Percentiles rank a stretch among this genome's conserved stretches.
Evolutionary conservation across 192 early-diverging fungal species (phyloP).

Genomic region (Entomortierella chlamydospora): DNA sequence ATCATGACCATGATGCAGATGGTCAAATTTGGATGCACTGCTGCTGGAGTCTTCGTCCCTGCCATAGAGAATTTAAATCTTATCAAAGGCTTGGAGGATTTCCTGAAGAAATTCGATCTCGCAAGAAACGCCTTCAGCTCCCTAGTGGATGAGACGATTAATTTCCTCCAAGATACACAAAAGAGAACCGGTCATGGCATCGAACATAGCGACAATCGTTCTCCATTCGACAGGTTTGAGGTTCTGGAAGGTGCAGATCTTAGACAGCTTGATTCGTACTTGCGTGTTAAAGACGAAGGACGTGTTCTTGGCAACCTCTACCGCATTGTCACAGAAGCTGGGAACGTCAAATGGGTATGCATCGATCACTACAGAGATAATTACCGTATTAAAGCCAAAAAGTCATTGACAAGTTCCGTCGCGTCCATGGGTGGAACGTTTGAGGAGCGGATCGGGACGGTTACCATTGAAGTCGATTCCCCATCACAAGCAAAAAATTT

Average conservation of each 20-base stretch:
- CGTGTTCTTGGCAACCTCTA: conserved; percentile 17
- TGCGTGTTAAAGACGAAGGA: neutral
- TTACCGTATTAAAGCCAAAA: neutral
- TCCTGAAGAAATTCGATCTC: neutral
- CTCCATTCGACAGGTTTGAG: neutral
- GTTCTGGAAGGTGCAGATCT: conserved; percentile 25
- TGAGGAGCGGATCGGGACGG: neutral
- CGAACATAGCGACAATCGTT: neutral
- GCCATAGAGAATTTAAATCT: neutral
- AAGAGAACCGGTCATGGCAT: neutral
- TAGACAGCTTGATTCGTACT: conserved; percentile 3
- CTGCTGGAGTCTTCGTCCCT: conserved; percentile 1
- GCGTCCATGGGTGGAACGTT: neutral
- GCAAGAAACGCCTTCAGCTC: neutral
- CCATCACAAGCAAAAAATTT: neutral
- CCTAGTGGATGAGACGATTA: conserved; percentile 20
- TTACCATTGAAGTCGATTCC: neutral
- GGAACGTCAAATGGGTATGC: conserved; percentile 35
- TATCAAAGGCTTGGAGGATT: neutral
- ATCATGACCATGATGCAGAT: conserved; percentile 15
- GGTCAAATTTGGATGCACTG: conserved; percentile 2
- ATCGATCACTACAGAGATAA: conserved; percentile 11
- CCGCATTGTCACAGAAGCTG: conserved; percentile 10
- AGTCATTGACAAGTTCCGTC: too few relatives aligned
- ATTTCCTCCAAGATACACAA: conserved; percentile 1